These are phyloP conservation scores for Parafenestella ontariensis DNA, from an alignment of 2,329 filamentous ascomycete genomes.

Conservation along the genomic window DNA sequence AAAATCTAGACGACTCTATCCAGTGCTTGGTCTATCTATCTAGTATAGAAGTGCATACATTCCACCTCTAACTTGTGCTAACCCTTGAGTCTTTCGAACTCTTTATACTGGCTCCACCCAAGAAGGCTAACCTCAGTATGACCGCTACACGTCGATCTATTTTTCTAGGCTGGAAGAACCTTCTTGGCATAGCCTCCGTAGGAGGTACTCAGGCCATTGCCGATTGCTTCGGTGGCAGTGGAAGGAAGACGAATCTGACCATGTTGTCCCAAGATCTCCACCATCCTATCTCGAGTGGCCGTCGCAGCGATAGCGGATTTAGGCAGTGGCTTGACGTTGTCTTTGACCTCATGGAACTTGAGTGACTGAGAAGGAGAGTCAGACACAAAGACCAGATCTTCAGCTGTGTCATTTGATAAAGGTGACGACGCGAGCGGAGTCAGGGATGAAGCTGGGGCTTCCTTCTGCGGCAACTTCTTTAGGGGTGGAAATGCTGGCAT, in stretches of 20 bases:
- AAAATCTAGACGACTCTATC: too few relatives aligned
- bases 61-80: too few relatives aligned
- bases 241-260: not conserved
- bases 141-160: too few relatives aligned
- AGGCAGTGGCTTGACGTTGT: not conserved
- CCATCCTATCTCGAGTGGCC: not conserved
- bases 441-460: not conserved
- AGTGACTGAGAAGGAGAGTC: not conserved
- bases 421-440: not conserved
- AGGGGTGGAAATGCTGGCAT: not conserved
- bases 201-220: not conserved
- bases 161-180: too few relatives aligned
- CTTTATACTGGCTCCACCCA: too few relatives aligned
- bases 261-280: not conserved
- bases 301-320: not conserved
- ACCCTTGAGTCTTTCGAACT: too few relatives aligned
- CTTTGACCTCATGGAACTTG: not conserved
- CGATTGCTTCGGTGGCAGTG: not conserved
- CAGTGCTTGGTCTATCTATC: too few relatives aligned
- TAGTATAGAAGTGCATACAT: too few relatives aligned
- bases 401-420: too few relatives aligned
- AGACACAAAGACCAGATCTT: not conserved
- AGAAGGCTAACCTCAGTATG: too few relatives aligned
- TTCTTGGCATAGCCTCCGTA: not conserved
- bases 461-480: not conserved